Base-by-base conservation (phyloP, 306 rosid genomes). In the Lupinus albus region DNA sequence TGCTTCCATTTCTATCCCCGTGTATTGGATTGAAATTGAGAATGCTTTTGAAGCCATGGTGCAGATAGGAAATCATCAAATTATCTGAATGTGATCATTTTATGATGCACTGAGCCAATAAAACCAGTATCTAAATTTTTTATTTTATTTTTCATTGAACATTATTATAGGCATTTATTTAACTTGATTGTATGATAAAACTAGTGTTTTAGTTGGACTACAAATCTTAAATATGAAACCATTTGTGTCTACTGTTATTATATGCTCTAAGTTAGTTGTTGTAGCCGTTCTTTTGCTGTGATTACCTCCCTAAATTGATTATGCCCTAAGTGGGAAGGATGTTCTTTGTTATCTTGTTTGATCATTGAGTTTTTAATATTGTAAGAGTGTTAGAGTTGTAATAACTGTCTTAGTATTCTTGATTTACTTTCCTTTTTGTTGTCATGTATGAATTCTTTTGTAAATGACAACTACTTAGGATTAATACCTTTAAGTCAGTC, bases 401-500 rank as follows among this genome's bases (percentile, higher is more conserved):
- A 44, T 53, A 21, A 45, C 49, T 32, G 18, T 32, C 33, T 17
- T 68, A 13, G 49, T 54, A 38, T 33, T 63, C 16, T 52, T 33
- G 17, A 41, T 68, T 70, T 72, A 52, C 38, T 59, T 64, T 68
- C 70, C 56, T 16, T 65, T 65, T 38, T 59, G 42, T 50, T 61
- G 58, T 71, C 49, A 58, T 32, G 47, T 55, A 35, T 57, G 52
- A 35, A 28, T 58, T 68, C 21, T 35, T 78, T 65, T 69, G 59
- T 64, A 63, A 74, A 46, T 53, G 45, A 38, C 10, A 33, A 52
- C 25, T 60, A n/a, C 47, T 12, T 61, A 46, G 55, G 45, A n/a
- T 38, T 14, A 48, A n/a, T n/a, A n/a, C n/a, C n/a, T 57, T 45
- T 7, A 45, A 45, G 14, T 64, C 8, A n/a, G 14, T 59, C 45